phyloP scores from a whole-genome alignment of 257 asterid genomes.

The Gentiana macrophylla region DNA sequence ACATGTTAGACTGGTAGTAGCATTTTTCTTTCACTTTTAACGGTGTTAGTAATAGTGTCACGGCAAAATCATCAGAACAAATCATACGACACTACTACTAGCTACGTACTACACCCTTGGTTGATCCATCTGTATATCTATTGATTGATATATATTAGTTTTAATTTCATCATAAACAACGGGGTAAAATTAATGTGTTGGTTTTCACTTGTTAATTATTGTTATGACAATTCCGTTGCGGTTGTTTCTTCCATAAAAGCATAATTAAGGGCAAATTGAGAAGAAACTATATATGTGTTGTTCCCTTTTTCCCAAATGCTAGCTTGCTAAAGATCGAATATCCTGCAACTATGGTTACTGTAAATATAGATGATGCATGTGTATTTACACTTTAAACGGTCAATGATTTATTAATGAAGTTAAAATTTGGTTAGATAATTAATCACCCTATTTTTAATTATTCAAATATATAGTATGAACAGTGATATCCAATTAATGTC shows the following conservation, averaged over 20 bases:
- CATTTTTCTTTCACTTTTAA: neutral
- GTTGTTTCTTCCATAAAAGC: neutral
- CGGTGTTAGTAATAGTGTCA: neutral
- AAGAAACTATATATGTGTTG: too few relatives aligned
- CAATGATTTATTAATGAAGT: neutral
- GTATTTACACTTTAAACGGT: neutral
- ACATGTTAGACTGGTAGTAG: neutral
- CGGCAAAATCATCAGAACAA: neutral
- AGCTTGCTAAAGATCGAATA: too few relatives aligned
- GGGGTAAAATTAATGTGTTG: neutral
- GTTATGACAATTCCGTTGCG: neutral
- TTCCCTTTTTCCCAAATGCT: neutral
- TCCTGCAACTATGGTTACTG: neutral
- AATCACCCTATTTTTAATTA: neutral
- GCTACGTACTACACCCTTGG: too few relatives aligned
- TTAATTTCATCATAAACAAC: neutral
- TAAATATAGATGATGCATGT: neutral
- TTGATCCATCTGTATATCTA: too few relatives aligned
- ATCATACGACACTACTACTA: neutral
- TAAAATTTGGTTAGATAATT: neutral
- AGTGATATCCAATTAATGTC: too few relatives aligned
- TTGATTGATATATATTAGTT: too few relatives aligned
- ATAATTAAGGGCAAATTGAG: neutral
- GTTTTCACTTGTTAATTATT: too few relatives aligned
- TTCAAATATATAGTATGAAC: too few relatives aligned